Evolutionary conservation across 2,329 filamentous ascomycete species (phyloP).

Genomic region (Parascedosporium putredinis): DNA sequence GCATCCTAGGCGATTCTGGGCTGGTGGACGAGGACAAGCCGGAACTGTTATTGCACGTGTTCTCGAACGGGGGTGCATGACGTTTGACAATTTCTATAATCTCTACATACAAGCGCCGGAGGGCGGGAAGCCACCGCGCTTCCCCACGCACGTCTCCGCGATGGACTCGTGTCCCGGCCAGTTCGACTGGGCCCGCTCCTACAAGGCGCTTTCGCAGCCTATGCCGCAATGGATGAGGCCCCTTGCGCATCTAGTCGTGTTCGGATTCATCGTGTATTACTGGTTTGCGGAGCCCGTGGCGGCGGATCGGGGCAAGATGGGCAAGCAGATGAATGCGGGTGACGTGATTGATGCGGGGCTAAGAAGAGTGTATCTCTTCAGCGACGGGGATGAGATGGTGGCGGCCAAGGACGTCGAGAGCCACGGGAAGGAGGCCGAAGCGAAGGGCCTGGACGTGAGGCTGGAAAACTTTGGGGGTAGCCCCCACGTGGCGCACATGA

Average conservation of each 20-base stretch:
- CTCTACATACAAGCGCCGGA: conserved; percentile 20
- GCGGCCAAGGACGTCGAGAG: conserved; percentile 9
- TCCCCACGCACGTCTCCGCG: conserved; percentile 32
- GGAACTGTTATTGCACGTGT: conserved; percentile 35
- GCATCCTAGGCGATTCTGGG: conserved; percentile 16
- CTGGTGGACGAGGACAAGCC: conserved; percentile 14
- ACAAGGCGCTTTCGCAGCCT: neutral
- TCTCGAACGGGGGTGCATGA: conserved; percentile 43
- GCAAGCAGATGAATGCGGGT: conserved; percentile 9
- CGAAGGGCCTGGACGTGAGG: conserved; percentile 9
- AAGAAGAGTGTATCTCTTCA: conserved; percentile 13
- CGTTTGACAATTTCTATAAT: conserved; percentile 27
- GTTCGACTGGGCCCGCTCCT: neutral
- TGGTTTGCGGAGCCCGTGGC: neutral
- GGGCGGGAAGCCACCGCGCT: conserved; percentile 9
- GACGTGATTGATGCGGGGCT: conserved; percentile 6
- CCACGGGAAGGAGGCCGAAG: conserved; percentile 11
- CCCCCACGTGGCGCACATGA: conserved; percentile 12
- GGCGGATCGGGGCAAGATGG: conserved; percentile 5
- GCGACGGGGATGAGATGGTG: conserved; percentile 10
- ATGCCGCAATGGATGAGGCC: conserved; percentile 1
- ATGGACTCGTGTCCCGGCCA: conserved; percentile 15
- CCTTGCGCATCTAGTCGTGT: neutral
- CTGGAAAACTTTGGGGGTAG: conserved; percentile 11
- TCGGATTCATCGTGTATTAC: neutral